These are phyloP conservation scores for Trifolium repens DNA, from an alignment of 306 rosid genomes.

Conservation along the genomic window DNA sequence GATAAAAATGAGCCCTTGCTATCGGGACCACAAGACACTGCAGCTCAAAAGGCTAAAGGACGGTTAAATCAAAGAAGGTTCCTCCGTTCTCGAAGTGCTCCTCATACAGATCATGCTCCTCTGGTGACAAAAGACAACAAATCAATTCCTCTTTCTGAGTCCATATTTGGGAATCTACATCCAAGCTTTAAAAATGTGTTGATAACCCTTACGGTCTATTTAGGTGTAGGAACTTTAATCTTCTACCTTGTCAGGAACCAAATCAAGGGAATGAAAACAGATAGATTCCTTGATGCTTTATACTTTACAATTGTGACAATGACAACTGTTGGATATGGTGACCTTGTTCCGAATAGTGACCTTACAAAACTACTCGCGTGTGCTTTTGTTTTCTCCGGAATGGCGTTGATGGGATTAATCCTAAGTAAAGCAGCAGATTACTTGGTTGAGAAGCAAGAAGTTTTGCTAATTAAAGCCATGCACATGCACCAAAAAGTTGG, in stretches of 20 bases:
- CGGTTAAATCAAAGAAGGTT: slow-evolving; percentile 46
- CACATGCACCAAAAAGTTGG: slow-evolving; percentile 43
- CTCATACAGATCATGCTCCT: slow-evolving; percentile 37
- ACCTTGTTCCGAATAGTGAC: slow-evolving; percentile 53
- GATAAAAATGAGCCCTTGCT: slow-evolving; percentile 53
- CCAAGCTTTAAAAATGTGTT: slow-evolving; percentile 46
- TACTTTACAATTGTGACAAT: slow-evolving; percentile 59
- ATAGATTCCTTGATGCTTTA: slow-evolving; percentile 51
- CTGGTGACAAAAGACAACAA: slow-evolving; percentile 7
- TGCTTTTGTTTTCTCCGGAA: slow-evolving; percentile 60
- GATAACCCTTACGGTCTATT: slow-evolving; percentile 41
- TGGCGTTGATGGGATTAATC: slow-evolving; percentile 54
- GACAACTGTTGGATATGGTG: slow-evolving; percentile 67
- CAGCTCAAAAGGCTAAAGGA: slow-evolving; percentile 35
- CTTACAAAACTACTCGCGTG: slow-evolving; percentile 58
- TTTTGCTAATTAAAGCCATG: slow-evolving; percentile 53
- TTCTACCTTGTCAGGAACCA: slow-evolving; percentile 53
- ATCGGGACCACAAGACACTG: slow-evolving; percentile 26
- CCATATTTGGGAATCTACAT: slow-evolving; percentile 47
- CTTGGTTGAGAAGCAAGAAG: slow-evolving; percentile 57
- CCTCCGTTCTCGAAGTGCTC: slow-evolving; percentile 65
- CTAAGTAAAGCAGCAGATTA: slow-evolving; percentile 57
- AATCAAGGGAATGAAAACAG: slow-evolving; percentile 50
- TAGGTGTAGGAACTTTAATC: slow-evolving; percentile 49
- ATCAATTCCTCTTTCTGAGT: slow-evolving; percentile 12